Evolutionary conservation across 495 filamentous ascomycete genomes (phyloP), one percentile per base, ranked within the genome.

Genomic region (Aspergillus biplanus): DNA sequence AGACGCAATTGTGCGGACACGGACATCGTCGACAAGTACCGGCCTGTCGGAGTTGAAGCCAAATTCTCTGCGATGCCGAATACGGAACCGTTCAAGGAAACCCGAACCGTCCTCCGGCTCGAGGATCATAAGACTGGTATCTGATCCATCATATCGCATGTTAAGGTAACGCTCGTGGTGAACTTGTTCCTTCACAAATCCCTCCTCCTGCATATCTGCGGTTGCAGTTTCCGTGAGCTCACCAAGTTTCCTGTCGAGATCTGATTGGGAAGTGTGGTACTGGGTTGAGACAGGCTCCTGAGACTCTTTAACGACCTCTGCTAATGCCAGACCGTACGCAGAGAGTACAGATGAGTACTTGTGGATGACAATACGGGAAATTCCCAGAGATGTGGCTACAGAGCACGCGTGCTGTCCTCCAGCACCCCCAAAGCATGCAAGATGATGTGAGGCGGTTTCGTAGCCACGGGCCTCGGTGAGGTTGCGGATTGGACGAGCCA

Each of bases 341-440:
- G 80, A 83, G 6, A 85, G 61, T 50, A 85, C 79, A 2, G 78
- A 81, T 4, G 82, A 82, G 58, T 82, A 82, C 48, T 79, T 80
- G 68, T 85, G 82, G n/a, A 85, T 80, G 46, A 85, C 74, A 33
- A 84, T 78, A 32, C 78, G 77, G n/a, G 73, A 75, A 8, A 85
- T 84, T 1, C 81, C 78, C n/a, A 84, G 60, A 9, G 75, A 77
- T 12, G 70, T 69, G n/a, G 82, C 82, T n/a, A 84, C 78, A 0
- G 80, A 75, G 67, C 78, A 82, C 0, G 83, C 83, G 64, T 85
- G 83, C 50, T 85, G 83, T 0, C 83, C 83, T 39, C 83, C 83
- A 35, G 83, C 83, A 33, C 83, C 83, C 37, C 83, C 83, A 61
- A 85, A 85, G 64, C 78, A 79, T 9, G 80, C 80, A n/a, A 85